A percentile compares a stretch with the other conserved stretches of the same genome.
phyloP scores from a whole-genome alignment of 2,329 filamentous ascomycete species.

The Pyrenochaeta sp. region DNA sequence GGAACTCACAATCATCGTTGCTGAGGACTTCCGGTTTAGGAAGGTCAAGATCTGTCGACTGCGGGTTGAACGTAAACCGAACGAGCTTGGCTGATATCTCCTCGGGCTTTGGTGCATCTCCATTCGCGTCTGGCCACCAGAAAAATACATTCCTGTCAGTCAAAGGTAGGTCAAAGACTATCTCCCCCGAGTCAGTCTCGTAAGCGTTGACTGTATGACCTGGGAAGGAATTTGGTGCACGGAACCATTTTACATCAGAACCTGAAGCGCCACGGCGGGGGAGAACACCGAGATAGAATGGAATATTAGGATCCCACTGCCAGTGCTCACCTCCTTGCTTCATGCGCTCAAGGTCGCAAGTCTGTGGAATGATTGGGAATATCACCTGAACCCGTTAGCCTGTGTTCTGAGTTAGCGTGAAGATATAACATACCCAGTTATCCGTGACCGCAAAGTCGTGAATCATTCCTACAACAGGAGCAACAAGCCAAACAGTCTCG shows the following conservation, averaged over 20 bases:
- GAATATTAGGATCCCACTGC: constrained; percentile 48
- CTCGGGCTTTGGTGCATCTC: constrained; percentile 43
- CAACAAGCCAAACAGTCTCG: constrained; percentile 46
- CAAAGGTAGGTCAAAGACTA: constrained; percentile 49
- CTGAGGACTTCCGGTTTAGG: constrained; percentile 32
- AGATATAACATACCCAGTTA: constrained; percentile 38
- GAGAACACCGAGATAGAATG: constrained; percentile 39
- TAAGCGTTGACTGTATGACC: constrained; percentile 50
- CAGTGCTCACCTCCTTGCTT: constrained; percentile 53
- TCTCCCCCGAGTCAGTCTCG: constrained; percentile 26
- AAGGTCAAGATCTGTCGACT: constrained; percentile 29
- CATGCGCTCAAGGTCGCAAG: constrained; percentile 47
- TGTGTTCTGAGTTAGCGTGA: too few species aligned
- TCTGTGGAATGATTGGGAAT: constrained; percentile 47
- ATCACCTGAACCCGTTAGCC: constrained; percentile 33
- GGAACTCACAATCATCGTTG: constrained; percentile 50
- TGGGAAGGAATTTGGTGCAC: constrained; percentile 44
- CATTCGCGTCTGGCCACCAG: constrained; percentile 52
- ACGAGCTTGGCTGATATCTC: constrained; percentile 11
- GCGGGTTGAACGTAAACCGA: constrained; percentile 48
- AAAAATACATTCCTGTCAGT: constrained; percentile 55
- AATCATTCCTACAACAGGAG: constrained; percentile 51
- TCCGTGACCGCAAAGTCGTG: constrained; percentile 55
- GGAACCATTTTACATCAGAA: constrained; percentile 46
- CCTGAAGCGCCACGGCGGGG: constrained; percentile 19